A percentile compares a stretch with the other conserved stretches of the same genome.
Conservation (phyloP, 2,329 filamentous ascomycete genomes). For the Phaeosphaeria sp. region DNA sequence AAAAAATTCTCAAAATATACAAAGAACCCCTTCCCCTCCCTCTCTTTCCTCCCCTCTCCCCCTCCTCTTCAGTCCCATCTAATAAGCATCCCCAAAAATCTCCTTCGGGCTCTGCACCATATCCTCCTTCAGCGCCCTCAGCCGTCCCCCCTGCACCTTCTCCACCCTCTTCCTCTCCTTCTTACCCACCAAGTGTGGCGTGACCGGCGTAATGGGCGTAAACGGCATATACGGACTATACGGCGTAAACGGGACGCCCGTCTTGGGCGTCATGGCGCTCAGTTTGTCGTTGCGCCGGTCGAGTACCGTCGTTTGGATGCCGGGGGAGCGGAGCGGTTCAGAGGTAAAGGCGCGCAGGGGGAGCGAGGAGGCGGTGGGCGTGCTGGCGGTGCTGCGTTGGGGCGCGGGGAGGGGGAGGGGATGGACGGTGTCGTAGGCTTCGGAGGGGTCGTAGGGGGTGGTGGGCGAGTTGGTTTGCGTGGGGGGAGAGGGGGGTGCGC, state of each 20-base stretch:
- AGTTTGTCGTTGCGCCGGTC: constrained; percentile 45
- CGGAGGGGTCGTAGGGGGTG: constrained; percentile 41
- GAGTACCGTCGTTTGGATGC: constrained; percentile 54
- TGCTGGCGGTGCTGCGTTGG: constrained; percentile 26
- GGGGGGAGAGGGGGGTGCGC: constrained; percentile 62
- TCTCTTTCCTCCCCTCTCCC: background rate
- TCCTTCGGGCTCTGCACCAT: constrained; percentile 47
- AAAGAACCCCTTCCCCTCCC: background rate
- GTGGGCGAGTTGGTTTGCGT: constrained; percentile 44
- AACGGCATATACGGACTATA: constrained; percentile 84
- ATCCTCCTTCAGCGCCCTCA: constrained; percentile 54
- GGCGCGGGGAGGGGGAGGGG: constrained; percentile 46
- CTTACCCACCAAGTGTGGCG: constrained; percentile 74
- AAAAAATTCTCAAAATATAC: background rate
- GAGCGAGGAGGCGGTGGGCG: constrained; percentile 30
- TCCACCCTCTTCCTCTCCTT: constrained; percentile 74
- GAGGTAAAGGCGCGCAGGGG: constrained; percentile 45
- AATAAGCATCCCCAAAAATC: constrained; percentile 48
- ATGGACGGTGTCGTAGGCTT: constrained; percentile 44
- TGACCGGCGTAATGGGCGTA: constrained; percentile 76
- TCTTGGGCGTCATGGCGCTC: constrained; percentile 56
- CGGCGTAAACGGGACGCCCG: constrained; percentile 69
- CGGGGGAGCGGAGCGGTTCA: constrained; percentile 33
- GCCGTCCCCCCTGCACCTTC: constrained; percentile 69
- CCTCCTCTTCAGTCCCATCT: constrained; percentile 12